Base-by-base conservation (phyloP, 1,139 yeast species). In the Debaryomyces robertsiae region DNA sequence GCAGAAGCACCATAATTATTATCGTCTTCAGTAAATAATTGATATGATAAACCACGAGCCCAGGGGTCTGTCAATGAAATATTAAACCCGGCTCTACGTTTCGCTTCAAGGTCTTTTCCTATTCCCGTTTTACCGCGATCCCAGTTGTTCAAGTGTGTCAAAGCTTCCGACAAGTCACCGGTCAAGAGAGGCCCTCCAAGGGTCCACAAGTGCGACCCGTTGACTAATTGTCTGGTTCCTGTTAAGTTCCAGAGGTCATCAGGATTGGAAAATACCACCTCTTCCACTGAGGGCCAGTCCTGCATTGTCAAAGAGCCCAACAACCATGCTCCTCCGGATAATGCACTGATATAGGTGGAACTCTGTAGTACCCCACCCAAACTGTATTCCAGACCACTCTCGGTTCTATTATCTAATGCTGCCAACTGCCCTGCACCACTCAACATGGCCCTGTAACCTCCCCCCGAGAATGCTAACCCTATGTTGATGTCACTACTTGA, bases 391-490 rank as follows among this genome's bases (percentile, higher is more conserved):
- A 46, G 44, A 3, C 77, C 76, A 19, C 68, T 68, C 10, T 82
- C 72, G 5, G 94, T 84, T 54, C 96, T 73, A 52, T 79, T 76
- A 58, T 90, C 97, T 45, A 88, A 63, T 1, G 93, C 96, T 11
- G 91, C 70, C 30, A 89, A 63, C 60, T 83, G 82, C 30, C 97
- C 96, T 2, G 95, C 96, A n/a, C 96, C 96, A 42, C 73, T 65
- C 31, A 89, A 65, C 96, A 89, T 87, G 38, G 96, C 95, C 44
- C 97, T 76, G 63, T 87, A 89, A 3, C 96, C 95, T 54, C 97
- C 97, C 30, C 97, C 97, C 4, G 93, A 81, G 56, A 87, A 84
- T 3, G 95, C 90, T 15, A 89, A 57, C 3, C 84, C 96, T 40
- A 88, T 71, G 38, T 67, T 73, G 41, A 77, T 69, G 23, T 75